phyloP scores from a whole-genome alignment of 2,329 filamentous ascomycete genomes.

The Triangularia setosa region DNA sequence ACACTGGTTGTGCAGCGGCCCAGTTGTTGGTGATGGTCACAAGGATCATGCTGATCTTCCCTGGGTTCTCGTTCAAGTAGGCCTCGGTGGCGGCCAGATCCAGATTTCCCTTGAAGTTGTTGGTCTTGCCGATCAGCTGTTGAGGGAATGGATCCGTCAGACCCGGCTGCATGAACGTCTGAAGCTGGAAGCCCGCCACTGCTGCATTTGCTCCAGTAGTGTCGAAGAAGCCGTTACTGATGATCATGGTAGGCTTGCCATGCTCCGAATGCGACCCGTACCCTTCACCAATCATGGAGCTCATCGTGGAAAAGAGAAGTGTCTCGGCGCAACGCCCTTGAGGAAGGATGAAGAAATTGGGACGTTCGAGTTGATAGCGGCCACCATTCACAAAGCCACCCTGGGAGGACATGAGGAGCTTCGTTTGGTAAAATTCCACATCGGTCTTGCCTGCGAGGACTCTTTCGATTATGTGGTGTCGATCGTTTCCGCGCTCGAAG shows the following conservation, averaged over 20 bases:
- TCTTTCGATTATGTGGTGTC: background rate
- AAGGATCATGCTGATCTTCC: conserved; percentile 1
- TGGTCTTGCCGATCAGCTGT: background rate
- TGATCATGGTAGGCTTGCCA: background rate
- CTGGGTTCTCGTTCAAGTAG: background rate
- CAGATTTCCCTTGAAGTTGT: conserved; percentile 7
- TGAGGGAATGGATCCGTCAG: conserved; percentile 1
- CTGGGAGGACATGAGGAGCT: background rate
- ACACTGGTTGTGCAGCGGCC: conserved; percentile 2
- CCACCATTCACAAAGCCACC: conserved; percentile 5
- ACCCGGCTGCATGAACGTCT: background rate
- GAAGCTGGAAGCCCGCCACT: background rate
- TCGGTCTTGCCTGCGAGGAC: conserved; percentile 1
- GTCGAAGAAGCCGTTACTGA: conserved; percentile 6
- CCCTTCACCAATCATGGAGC: background rate
- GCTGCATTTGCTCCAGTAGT: conserved; percentile 1
- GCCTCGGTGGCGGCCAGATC: background rate
- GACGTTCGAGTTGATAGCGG: conserved; percentile 1
- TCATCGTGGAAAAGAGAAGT: conserved; percentile 1
- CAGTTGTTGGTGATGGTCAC: conserved; percentile 5
- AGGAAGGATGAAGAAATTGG: conserved; percentile 6
- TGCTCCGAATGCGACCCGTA: background rate
- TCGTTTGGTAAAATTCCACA: background rate
- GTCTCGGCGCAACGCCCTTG: conserved; percentile 4
- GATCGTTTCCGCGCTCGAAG: conserved; percentile 1